Evolutionary conservation across 495 filamentous ascomycete genomes (phyloP), one percentile per base, ranked within the genome.

Genomic region (Penicillium riverlandense): DNA sequence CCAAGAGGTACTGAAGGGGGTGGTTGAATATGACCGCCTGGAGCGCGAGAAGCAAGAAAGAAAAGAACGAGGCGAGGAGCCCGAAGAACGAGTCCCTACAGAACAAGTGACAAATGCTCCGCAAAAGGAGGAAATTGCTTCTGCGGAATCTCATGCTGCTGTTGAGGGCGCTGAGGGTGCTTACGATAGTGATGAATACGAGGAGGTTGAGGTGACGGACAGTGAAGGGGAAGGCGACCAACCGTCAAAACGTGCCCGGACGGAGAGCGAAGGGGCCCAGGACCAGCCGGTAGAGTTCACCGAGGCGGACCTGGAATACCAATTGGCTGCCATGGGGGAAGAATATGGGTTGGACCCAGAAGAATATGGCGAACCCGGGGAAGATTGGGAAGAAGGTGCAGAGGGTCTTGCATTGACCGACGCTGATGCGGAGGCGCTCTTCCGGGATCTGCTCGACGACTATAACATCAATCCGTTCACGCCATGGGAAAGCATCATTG

Each of bases 231-330:
- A 76, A 7, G 71, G 72, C 13, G 68, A 65, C 11, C 71, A 78
- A 37, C 64, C 76, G 4, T 66, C 72, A 11, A 90, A 90, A 57
- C 78, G 85, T 9, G 78, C 80, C 47, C 78, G 76, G 34, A 86
- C 77, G 11, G 79, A 83, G 47, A 77, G 78, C 1, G 67, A 64
- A 34, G 40, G 52, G 6, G 68, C 68, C 12, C 71, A 81, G 34
- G 65, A 74, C 16, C 71, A 77, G 16, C 83, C 86, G 0, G 58
- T 95, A 34, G 92, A 98, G 52, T 96, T 97, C 56, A 86, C 87
- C 22, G 92, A 97, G 58, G 90, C 91, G 35, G 94, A 98, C 58
- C 91, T 98, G 47, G 90, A 86, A 29, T 91, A 85, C 52, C 92
- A 98, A 58, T 72, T 98, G 8, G 85, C 84, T 11, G 80, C 82